phyloP scores from a whole-genome alignment of 805 yeast species.

The Wickerhamiella qilinensis region DNA sequence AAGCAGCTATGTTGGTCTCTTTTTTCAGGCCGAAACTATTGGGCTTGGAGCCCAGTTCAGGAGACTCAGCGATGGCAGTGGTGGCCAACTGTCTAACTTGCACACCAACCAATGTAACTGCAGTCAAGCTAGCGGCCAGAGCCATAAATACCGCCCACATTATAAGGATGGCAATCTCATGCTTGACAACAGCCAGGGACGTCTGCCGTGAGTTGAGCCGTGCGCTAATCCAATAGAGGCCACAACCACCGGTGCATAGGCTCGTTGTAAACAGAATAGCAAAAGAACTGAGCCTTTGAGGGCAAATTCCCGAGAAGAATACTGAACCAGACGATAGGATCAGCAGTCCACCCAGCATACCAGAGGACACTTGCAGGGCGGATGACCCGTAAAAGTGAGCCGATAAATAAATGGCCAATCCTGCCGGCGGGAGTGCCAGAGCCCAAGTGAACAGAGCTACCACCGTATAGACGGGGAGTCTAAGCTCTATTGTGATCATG shows the following conservation, averaged over 20 bases:
- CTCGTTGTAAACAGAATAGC: neutral
- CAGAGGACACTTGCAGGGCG: neutral
- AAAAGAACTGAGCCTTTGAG: neutral
- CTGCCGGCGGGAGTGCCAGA: neutral
- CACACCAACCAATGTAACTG: neutral
- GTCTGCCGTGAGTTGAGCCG: neutral
- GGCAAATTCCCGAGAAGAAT: neutral
- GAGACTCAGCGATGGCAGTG: neutral
- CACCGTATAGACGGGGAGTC: neutral
- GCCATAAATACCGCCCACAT: neutral
- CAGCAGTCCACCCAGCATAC: neutral
- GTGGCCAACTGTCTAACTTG: neutral
- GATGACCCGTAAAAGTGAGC: neutral
- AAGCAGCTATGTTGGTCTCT: neutral
- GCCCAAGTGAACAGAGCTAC: neutral
- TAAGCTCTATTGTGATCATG: conserved; percentile 1
- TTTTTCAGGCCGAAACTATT: neutral
- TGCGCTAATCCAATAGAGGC: conserved; percentile 3
- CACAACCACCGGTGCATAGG: neutral
- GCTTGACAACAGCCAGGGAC: neutral
- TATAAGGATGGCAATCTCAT: neutral
- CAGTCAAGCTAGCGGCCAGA: neutral
- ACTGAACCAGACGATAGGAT: neutral
- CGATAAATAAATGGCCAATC: neutral
- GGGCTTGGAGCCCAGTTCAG: no score